phyloP scores from a whole-genome alignment of 2,329 filamentous ascomycete genomes.

The Botrytis deweyae region DNA sequence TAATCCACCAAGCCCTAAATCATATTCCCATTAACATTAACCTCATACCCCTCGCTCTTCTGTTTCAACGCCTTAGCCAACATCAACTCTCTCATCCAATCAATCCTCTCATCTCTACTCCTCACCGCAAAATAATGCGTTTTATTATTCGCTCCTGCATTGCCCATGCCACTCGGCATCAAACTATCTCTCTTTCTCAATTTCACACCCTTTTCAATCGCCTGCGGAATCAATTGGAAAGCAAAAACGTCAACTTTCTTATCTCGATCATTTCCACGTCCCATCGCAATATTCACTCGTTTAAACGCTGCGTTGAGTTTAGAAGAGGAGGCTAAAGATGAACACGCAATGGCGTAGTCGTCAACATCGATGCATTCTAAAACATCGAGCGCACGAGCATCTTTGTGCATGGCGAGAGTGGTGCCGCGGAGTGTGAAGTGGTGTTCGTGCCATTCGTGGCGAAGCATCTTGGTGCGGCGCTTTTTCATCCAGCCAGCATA shows the following conservation, averaged over 20 bases:
- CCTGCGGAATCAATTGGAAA: constrained; percentile 76
- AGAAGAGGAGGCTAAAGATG: constrained; percentile 65
- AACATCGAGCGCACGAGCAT: constrained; percentile 51
- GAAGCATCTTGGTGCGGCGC: constrained; percentile 82
- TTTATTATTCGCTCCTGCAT: constrained; percentile 60
- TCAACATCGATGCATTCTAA: constrained; percentile 84
- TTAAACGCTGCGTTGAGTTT: constrained; percentile 89
- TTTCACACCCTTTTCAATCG: constrained; percentile 47
- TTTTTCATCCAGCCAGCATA: constrained; percentile 93
- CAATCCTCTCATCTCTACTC: constrained; percentile 83
- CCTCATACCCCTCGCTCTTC: constrained; percentile 79
- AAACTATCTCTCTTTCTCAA: constrained; percentile 47
- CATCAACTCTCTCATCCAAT: constrained; percentile 96
- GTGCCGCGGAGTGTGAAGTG: constrained; percentile 84
- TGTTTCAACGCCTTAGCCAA: constrained; percentile 82
- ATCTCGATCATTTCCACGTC: constrained; percentile 48
- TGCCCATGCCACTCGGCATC: constrained; percentile 23
- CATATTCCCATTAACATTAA: constrained; percentile 78
- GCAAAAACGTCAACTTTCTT: constrained; percentile 67
- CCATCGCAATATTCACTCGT: constrained; percentile 61
- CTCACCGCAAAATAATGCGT: constrained; percentile 93
- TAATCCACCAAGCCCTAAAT: constrained; percentile 46
- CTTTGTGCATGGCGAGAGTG: constrained; percentile 73
- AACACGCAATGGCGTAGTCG: constrained; percentile 85
- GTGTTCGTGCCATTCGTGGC: constrained; percentile 90